Evolutionary conservation across 1,139 yeast species (phyloP).

Genomic region (Tardiomyces digboiensis): DNA sequence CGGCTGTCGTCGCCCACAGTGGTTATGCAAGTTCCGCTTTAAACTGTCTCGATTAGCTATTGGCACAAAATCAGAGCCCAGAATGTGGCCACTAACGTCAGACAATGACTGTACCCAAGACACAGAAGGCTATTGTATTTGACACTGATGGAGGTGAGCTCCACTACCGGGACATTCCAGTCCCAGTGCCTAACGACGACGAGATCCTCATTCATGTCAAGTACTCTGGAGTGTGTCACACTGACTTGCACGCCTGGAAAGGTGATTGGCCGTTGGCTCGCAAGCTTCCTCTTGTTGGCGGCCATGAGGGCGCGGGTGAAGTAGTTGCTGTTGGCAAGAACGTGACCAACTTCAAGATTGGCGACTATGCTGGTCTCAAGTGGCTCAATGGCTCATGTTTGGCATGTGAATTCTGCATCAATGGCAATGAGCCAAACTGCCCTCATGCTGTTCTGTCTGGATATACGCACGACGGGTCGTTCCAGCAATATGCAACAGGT

Average conservation of each 20-base stretch:
- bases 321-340: constrained; percentile 64
- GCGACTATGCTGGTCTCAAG: constrained; percentile 73
- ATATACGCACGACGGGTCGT: constrained; percentile 73
- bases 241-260: constrained; percentile 55
- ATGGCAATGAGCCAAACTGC: constrained; percentile 63
- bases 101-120: too few relatives aligned
- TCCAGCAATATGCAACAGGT: constrained; percentile 80
- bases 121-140: constrained; percentile 66
- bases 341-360: constrained; percentile 62
- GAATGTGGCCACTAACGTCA: too few relatives aligned
- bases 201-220: constrained; percentile 53
- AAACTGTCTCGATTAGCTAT: too few relatives aligned
- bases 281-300: constrained; percentile 65
- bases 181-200: constrained; percentile 45
- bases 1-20: too few relatives aligned
- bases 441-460: constrained; percentile 61
- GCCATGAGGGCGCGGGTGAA: constrained; percentile 84
- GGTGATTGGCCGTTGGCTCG: constrained; percentile 63
- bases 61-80: too few relatives aligned
- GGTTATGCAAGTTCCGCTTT: too few relatives aligned
- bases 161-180: constrained; percentile 52
- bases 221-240: constrained; percentile 31
- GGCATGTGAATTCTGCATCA: constrained; percentile 63
- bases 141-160: constrained; percentile 60
- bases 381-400: constrained; percentile 65